Percentiles rank a stretch among this genome's conserved stretches.
phyloP scores from a whole-genome alignment of 805 yeast genomes.

The Crinitomyces ghanaensis region DNA sequence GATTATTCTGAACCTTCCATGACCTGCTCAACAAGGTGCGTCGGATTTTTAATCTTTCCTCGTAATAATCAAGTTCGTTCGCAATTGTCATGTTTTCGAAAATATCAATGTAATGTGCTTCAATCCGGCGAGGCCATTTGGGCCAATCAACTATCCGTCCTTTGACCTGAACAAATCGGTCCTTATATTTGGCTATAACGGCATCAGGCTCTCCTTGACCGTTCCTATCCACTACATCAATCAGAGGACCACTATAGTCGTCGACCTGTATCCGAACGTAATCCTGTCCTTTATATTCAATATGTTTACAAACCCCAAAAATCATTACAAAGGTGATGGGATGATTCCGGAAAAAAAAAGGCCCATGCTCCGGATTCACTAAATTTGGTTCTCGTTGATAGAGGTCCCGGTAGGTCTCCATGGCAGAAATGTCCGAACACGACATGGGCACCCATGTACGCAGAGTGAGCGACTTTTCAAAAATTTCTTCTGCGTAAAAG shows the following conservation, averaged over 20 bases:
- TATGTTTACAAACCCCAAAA: conserved; percentile 9
- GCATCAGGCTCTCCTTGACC: background rate
- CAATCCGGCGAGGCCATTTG: no score
- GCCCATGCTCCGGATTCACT: conserved; percentile 3
- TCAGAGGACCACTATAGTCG: no score
- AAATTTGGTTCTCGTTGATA: conserved; percentile 2
- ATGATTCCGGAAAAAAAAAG: conserved; percentile 16
- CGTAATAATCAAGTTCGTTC: no score
- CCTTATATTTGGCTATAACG: background rate
- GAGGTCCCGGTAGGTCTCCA: conserved; percentile 1
- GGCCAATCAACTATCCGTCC: conserved; percentile 7
- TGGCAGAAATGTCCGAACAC: background rate
- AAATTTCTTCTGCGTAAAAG: background rate
- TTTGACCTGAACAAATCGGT: conserved; percentile 6
- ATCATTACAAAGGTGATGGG: conserved; percentile 14
- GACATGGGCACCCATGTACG: background rate
- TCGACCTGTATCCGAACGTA: background rate
- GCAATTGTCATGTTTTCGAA: no score
- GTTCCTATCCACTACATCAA: background rate
- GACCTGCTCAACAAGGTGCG: no score
- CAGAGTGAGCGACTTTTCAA: background rate
- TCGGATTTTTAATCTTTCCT: no score
- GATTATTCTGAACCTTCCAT: no score
- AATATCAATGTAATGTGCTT: no score
- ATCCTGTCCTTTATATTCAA: conserved; percentile 3